phyloP scores from a whole-genome alignment of 1,139 yeast genomes.

The Nakaseomyces kungkrabaensis region DNA sequence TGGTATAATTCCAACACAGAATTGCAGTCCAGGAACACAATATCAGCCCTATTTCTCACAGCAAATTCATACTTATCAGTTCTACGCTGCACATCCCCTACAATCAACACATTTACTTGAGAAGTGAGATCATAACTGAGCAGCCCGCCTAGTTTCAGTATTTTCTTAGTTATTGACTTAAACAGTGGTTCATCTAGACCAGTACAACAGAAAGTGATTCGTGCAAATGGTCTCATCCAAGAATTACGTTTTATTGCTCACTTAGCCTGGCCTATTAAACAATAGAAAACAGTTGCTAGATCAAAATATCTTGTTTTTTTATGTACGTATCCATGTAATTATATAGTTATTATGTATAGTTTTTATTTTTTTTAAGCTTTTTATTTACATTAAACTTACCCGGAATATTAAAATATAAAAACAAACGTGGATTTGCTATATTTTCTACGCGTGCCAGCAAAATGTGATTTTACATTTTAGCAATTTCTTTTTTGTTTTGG shows the following conservation, averaged over 20 bases:
- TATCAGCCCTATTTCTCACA: conserved; percentile 22
- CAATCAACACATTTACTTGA: conserved; percentile 22
- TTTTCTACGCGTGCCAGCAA: too few species aligned
- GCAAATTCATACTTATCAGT: conserved; percentile 24
- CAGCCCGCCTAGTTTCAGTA: conserved; percentile 27
- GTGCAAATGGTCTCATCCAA: conserved; percentile 23
- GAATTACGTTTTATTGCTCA: neutral
- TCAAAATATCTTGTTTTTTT: neutral
- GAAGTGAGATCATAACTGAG: conserved; percentile 23
- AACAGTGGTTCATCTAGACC: conserved; percentile 19
- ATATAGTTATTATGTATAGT: too few species aligned
- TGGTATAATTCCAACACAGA: conserved; percentile 20
- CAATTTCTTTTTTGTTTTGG: too few species aligned
- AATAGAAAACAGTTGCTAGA: neutral
- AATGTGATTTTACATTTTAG: too few species aligned
- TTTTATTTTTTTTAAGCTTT: neutral
- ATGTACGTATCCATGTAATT: too few species aligned
- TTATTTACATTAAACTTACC: neutral
- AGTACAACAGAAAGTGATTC: conserved; percentile 27
- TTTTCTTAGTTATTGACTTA: conserved; percentile 15
- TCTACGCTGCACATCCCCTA: conserved; percentile 11
- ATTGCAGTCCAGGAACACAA: conserved; percentile 18
- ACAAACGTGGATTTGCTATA: neutral
- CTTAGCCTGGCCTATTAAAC: too few species aligned
- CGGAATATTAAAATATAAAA: neutral